A percentile compares a stretch with the other conserved stretches of the same genome.
Evolutionary conservation across 768 basidiomycete genomes (phyloP).

Genomic region (Boletus sp.): DNA sequence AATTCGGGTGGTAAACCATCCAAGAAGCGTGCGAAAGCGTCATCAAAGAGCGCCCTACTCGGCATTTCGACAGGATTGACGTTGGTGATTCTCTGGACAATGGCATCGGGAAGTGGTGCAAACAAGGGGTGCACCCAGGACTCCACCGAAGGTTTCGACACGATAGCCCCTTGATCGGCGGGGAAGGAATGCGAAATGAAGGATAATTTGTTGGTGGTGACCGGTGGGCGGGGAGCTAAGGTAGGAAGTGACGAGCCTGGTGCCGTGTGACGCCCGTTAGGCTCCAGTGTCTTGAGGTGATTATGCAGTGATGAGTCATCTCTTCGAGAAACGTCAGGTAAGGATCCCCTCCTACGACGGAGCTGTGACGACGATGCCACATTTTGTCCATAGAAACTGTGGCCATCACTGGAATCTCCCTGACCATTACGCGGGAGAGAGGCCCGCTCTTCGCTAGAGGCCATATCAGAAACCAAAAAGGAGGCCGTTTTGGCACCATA

Average conservation of each 20-base stretch:
- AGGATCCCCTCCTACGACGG: constrained; percentile 25
- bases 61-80: constrained; percentile 63
- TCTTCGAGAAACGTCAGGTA: constrained; percentile 19
- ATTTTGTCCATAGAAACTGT: constrained; percentile 50
- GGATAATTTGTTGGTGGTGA: constrained; percentile 32
- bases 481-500: constrained; percentile 49
- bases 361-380: constrained; percentile 37
- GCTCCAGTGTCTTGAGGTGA: constrained; percentile 25
- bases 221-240: constrained; percentile 24
- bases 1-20: constrained; percentile 51
- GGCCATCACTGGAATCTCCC: constrained; percentile 31
- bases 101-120: constrained; percentile 55
- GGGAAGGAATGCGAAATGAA: constrained; percentile 46
- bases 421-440: constrained; percentile 15
- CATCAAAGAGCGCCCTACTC: constrained; percentile 50
- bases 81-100: constrained; percentile 53
- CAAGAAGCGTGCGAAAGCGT: constrained; percentile 47
- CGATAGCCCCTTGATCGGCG: constrained; percentile 37
- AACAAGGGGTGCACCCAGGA: constrained; percentile 62
- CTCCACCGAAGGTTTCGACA: constrained; percentile 45
- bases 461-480: constrained; percentile 44
- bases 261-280: constrained; percentile 17
- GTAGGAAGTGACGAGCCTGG: constrained; percentile 22
- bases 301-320: constrained; percentile 15
- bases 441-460: constrained; percentile 32